phyloP scores from a whole-genome alignment of 2,329 filamentous ascomycete species.

The Nemania sp. region DNA sequence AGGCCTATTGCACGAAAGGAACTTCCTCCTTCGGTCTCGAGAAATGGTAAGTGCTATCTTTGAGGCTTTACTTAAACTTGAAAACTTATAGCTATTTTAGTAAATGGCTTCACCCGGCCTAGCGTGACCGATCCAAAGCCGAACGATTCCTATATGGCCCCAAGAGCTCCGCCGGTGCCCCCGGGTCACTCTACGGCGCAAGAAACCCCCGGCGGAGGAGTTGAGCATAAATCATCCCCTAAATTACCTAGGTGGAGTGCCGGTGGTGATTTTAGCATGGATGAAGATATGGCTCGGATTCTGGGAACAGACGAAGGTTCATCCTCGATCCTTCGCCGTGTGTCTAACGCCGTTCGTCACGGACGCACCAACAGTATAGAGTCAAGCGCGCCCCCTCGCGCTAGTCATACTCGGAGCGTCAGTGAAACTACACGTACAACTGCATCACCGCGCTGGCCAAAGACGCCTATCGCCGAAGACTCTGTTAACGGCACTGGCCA shows the following conservation, averaged over 20 bases:
- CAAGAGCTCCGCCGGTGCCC: conserved; percentile 66
- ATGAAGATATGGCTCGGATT: conserved; percentile 94
- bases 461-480: conserved; percentile 72
- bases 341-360: conserved; percentile 94
- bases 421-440: conserved; percentile 75
- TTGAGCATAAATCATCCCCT: conserved; percentile 67
- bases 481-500: conserved; percentile 60
- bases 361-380: conserved; percentile 88
- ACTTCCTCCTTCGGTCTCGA: conserved; percentile 57
- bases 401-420: conserved; percentile 70
- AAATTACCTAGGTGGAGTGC: conserved; percentile 80
- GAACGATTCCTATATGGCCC: conserved; percentile 69
- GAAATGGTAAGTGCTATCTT: conserved; percentile 57
- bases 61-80: background rate
- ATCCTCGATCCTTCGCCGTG: conserved; percentile 84
- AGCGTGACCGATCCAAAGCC: conserved; percentile 56
- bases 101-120: conserved; percentile 53
- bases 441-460: conserved; percentile 76
- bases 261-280: conserved; percentile 90
- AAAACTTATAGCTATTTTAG: conserved; percentile 47
- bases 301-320: conserved; percentile 81
- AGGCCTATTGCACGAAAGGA: conserved; percentile 76
- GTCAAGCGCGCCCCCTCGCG: conserved; percentile 58
- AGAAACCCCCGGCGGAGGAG: conserved; percentile 60
- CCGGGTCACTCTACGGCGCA: conserved; percentile 60